These are phyloP conservation scores for Globisporangium nunn DNA, from an alignment of 352 stramenopile genomes.

Conservation along the genomic window DNA sequence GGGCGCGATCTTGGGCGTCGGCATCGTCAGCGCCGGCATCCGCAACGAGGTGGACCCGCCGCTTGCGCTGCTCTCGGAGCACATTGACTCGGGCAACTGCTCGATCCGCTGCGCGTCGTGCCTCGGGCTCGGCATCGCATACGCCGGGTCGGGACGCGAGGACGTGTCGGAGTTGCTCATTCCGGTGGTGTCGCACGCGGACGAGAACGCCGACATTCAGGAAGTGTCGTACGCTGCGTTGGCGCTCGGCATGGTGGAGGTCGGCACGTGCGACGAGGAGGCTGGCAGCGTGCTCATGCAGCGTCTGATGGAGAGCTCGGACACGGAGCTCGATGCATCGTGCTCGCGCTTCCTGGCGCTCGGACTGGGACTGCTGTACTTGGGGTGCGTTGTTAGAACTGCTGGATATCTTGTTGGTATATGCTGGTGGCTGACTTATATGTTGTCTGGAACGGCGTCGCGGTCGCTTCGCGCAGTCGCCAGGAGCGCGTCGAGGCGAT, in stretches of 20 bases:
- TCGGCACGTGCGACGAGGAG: conserved; percentile 97
- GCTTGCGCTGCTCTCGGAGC: conserved; percentile 95
- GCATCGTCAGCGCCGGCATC: conserved; percentile 91
- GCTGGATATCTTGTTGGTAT: background rate
- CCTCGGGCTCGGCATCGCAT: conserved; percentile 96
- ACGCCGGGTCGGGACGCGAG: conserved; percentile 94
- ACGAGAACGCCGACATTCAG: conserved; percentile 90
- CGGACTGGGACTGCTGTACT: conserved; percentile 95
- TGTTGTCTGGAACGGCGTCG: conserved; percentile 4
- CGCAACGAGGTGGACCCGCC: conserved; percentile 97
- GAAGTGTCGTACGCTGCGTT: conserved; percentile 91
- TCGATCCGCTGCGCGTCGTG: conserved; percentile 93
- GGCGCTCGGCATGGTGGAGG: conserved; percentile 97
- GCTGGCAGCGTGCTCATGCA: conserved; percentile 95
- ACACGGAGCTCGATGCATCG: conserved; percentile 95
- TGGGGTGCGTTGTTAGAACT: conserved; percentile 73
- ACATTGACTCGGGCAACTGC: conserved; percentile 93
- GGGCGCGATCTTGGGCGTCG: conserved; percentile 95
- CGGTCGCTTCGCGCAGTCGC: conserved; percentile 21
- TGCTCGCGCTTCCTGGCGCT: conserved; percentile 96
- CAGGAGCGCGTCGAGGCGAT: conserved; percentile 97
- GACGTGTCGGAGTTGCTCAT: conserved; percentile 97
- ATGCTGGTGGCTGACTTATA: background rate
- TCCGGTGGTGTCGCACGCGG: conserved; percentile 88
- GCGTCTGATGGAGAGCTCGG: conserved; percentile 97